These are phyloP conservation scores for Thymus quinquecostatus DNA, from an alignment of 257 asterid genomes.

Conservation along the genomic window DNA sequence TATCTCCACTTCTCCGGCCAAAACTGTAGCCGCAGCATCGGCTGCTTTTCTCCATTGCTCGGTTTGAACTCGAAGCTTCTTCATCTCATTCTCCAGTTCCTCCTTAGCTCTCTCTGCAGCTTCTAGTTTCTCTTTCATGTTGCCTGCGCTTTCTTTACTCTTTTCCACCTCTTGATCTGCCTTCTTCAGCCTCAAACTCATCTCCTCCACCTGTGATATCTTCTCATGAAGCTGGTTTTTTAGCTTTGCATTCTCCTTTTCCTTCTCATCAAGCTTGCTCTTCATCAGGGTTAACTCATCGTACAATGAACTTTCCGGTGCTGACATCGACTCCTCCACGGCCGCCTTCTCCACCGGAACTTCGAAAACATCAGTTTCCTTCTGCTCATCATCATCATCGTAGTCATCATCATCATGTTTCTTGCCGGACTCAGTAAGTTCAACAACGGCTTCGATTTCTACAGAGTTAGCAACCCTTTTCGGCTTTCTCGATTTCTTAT, in stretches of 20 bases:
- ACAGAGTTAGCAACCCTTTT: conserved; percentile 30
- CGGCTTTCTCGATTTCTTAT: conserved; percentile 55
- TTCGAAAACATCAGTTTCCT: conserved; percentile 78
- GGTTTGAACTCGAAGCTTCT: conserved; percentile 79
- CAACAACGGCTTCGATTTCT: conserved; percentile 22
- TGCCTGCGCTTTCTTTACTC: conserved; percentile 41
- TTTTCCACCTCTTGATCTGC: conserved; percentile 62
- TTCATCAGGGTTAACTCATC: conserved; percentile 47
- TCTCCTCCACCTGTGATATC: conserved; percentile 48
- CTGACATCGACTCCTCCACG: conserved; percentile 33
- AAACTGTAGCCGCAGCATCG: conserved; percentile 87
- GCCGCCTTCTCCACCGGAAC: conserved; percentile 55
- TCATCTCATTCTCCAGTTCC: conserved; percentile 80
- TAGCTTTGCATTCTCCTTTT: conserved; percentile 57
- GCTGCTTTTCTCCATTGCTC: conserved; percentile 99
- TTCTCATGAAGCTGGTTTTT: conserved; percentile 52
- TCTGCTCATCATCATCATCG: conserved; percentile 41
- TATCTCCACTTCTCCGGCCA: conserved; percentile 70
- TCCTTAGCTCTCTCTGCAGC: conserved; percentile 56
- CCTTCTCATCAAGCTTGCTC: conserved; percentile 58
- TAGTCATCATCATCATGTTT: conserved; percentile 26
- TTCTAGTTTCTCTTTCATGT: conserved; percentile 51
- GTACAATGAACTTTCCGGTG: neutral
- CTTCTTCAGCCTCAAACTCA: conserved; percentile 38
- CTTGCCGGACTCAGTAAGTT: conserved; percentile 25